A percentile compares a stretch with the other conserved stretches of the same genome.
Conservation (phyloP, 2,329 filamentous ascomycete genomes). For the Tolypocladium pustulatum region DNA sequence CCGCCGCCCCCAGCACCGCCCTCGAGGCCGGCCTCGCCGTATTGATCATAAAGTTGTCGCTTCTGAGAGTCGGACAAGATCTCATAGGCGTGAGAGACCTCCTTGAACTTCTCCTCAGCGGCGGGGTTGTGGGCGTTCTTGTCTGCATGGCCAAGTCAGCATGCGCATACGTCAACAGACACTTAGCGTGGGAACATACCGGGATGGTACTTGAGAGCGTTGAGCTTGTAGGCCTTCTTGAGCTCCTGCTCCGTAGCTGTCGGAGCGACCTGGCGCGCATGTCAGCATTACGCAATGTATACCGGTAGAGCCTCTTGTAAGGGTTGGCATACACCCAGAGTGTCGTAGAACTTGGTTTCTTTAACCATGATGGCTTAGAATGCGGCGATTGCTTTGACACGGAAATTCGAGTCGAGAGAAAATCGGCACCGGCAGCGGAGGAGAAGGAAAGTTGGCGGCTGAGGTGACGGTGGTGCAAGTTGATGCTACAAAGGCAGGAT, state of each 20-base stretch:
- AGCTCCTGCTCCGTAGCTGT: slow-evolving; percentile 75
- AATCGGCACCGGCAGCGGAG: slow-evolving; percentile 3
- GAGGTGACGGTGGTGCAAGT: not conserved
- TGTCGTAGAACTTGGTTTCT: slow-evolving; percentile 70
- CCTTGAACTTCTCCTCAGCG: slow-evolving; percentile 97
- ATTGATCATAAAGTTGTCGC: slow-evolving; percentile 87
- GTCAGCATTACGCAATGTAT: slow-evolving; percentile 8
- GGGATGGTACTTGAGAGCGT: slow-evolving; percentile 75
- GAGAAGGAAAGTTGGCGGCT: not conserved
- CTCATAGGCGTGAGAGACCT: slow-evolving; percentile 92
- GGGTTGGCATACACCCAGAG: slow-evolving; percentile 54
- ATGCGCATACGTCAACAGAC: not conserved
- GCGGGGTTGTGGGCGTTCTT: slow-evolving; percentile 93
- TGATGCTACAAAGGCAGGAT: not conserved
- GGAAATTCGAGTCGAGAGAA: slow-evolving; percentile 2
- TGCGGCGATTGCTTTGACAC: slow-evolving; percentile 2
- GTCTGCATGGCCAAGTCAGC: slow-evolving; percentile 42
- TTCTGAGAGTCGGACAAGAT: slow-evolving; percentile 87
- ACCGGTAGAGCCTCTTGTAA: not conserved
- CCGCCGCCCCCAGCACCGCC: slow-evolving; percentile 69
- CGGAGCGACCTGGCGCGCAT: slow-evolving; percentile 53
- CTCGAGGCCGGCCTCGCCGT: slow-evolving; percentile 93
- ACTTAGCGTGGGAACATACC: slow-evolving; percentile 40
- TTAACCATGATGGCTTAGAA: slow-evolving; percentile 54
- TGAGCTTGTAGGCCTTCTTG: slow-evolving; percentile 82